Evolutionary conservation across 2,329 filamentous ascomycete genomes (phyloP), one percentile per base, ranked within the genome.

Genomic region (Ploettnerulaceae sp.): DNA sequence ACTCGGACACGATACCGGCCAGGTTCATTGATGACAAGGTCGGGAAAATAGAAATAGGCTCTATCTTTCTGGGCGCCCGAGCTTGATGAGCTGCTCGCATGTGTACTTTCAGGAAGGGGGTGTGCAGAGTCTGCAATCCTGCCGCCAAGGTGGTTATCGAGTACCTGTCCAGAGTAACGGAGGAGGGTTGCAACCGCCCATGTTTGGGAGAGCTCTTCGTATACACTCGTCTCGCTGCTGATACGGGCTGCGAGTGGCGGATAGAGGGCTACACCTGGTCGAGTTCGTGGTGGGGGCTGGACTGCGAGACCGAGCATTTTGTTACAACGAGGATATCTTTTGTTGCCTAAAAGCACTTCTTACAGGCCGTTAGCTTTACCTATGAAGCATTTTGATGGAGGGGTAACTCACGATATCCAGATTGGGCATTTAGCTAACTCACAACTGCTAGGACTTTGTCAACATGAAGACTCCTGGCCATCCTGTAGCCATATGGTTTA

Each of bases 41-140:
- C 54, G 9, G 59, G 55, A 39, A 64, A 63, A 37, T 57, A 59
- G 41, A 63, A 61, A 45, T 64, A 62, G 1, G 56, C 59, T 26
- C 52, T 52, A 26, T 62, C 58, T 17, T 40, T 51, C 8, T 40
- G 35, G 8, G 44, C 25, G 15, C 46, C 34, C 5, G 47, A 45
- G 22, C 32, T 31, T 20, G 35, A 47, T 7, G 49, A 45, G 34
- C 39, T 51, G 29, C 45, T 25, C 26, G 31, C 31, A 29, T 37
- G 21, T 18, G 25, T 20, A n/a, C 32, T 47, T 7, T 55, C 49
- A n/a, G 56, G 49, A 21, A 62, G 41, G 7, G 61, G 58, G 36
- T 61, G 58, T 22, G 61, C 58, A 20, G 56, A 62, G 40, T 63
- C 61, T 17, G 55, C 51, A 7, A 58, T 40, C 20, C 47, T 56